Percentiles rank a stretch among this genome's conserved stretches.
These are phyloP conservation scores for Parietichytrium sp. DNA, from an alignment of 108 stramenopile genomes.

Conservation along the genomic window DNA sequence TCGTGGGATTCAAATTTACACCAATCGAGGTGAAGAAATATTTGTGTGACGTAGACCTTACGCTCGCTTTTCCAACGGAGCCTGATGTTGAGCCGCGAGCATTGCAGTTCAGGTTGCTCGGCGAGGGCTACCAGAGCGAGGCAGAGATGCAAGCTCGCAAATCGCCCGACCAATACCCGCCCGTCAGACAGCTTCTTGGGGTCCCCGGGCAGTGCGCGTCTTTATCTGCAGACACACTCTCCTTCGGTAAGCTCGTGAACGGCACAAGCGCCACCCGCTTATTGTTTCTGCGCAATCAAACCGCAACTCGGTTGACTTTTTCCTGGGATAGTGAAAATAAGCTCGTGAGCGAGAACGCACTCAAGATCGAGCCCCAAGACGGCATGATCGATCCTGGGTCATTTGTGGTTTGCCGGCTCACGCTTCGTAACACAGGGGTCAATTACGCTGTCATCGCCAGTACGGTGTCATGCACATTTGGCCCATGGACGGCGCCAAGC, in stretches of 20 bases:
- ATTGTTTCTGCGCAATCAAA: constrained; percentile 23
- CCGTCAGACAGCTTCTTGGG: background rate
- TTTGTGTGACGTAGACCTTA: too few relatives aligned
- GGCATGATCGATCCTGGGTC: background rate
- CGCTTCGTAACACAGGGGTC: background rate
- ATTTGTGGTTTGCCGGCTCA: background rate
- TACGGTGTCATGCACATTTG: too few relatives aligned
- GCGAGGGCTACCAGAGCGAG: too few relatives aligned
- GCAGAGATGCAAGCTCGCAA: too few relatives aligned
- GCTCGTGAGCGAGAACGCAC: background rate
- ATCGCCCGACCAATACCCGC: background rate
- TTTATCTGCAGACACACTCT: background rate
- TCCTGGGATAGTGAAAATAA: background rate
- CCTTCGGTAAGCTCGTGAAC: background rate
- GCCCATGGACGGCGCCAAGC: too few relatives aligned
- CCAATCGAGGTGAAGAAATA: too few relatives aligned
- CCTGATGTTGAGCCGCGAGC: too few relatives aligned
- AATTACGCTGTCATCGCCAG: too few relatives aligned
- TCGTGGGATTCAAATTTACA: too few relatives aligned
- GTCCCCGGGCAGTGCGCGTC: background rate
- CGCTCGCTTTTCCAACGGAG: too few relatives aligned
- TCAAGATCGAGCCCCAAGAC: background rate
- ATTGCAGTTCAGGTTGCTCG: too few relatives aligned
- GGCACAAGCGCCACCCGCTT: background rate
- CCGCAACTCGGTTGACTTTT: background rate